Evolutionary conservation across 2,329 filamentous ascomycete species (phyloP).

Genomic region (Coniella lustricola): DNA sequence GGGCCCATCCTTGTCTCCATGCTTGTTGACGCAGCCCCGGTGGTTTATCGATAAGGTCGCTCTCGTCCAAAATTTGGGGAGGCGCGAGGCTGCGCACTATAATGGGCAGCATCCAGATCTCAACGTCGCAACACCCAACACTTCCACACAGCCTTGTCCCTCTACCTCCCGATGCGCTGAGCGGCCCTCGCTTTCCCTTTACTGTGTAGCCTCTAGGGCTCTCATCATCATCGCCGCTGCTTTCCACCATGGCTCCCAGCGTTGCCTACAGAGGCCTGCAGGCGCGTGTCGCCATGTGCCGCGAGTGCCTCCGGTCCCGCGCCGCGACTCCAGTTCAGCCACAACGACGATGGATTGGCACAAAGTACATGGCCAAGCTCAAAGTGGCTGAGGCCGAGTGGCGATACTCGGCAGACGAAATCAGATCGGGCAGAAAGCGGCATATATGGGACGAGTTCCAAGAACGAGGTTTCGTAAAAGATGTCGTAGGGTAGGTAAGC

Average conservation of each 20-base stretch:
- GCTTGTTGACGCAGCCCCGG: not conserved
- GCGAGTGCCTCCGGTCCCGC: not conserved
- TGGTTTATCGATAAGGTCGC: not conserved
- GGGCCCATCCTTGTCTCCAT: too few relatives aligned
- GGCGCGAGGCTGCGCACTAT: not conserved
- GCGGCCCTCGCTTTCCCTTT: not conserved
- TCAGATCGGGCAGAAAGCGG: conserved; percentile 41
- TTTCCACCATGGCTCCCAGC: conserved; percentile 23
- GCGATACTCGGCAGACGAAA: conserved; percentile 38
- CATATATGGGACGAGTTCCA: conserved; percentile 59
- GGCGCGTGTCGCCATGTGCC: conserved; percentile 10
- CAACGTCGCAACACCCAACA: too few relatives aligned
- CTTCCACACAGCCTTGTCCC: not conserved
- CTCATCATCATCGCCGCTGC: not conserved
- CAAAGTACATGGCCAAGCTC: conserved; percentile 37
- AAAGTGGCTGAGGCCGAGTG: conserved; percentile 38
- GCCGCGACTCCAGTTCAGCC: not conserved
- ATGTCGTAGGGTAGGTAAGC: conserved; percentile 59
- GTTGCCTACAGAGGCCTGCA: conserved; percentile 19
- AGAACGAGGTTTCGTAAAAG: conserved; percentile 66
- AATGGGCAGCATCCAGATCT: not conserved
- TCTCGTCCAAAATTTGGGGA: conserved; percentile 5
- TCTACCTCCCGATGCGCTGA: not conserved
- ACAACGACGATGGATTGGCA: conserved; percentile 31
- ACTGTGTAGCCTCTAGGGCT: not conserved